A percentile compares a stretch with the other conserved stretches of the same genome.
Conservation (phyloP, 2,329 filamentous ascomycete genomes). For the Aspergillus vadensis region DNA sequence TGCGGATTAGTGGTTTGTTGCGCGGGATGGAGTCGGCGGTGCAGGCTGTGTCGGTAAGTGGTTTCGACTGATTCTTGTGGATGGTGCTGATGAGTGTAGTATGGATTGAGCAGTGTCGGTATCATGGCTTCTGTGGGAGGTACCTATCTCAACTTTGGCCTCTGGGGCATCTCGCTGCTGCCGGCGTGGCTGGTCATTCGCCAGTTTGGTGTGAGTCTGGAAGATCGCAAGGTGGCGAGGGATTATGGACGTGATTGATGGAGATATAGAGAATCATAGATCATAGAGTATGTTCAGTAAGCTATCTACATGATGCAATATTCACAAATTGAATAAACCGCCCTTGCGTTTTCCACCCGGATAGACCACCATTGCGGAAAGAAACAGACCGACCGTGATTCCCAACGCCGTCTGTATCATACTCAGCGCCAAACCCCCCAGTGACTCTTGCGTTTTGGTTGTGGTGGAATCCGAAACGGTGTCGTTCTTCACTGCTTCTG, state of each 20-base stretch:
- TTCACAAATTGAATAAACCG: conserved; percentile 38
- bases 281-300: not conserved
- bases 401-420: conserved; percentile 51
- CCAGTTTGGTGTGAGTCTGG: conserved; percentile 51
- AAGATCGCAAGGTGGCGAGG: conserved; percentile 32
- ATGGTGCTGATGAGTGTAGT: conserved; percentile 41
- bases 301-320: not conserved
- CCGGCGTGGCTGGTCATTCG: conserved; percentile 69
- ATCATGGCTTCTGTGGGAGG: conserved; percentile 67
- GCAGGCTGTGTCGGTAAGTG: conserved; percentile 65
- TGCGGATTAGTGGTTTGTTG: conserved; percentile 68
- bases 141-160: conserved; percentile 69
- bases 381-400: conserved; percentile 49
- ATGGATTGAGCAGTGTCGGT: conserved; percentile 64
- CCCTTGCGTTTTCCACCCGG: conserved; percentile 48
- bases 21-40: conserved; percentile 72
- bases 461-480: conserved; percentile 10
- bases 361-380: conserved; percentile 49
- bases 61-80: not conserved
- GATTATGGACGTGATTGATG: conserved; percentile 2
- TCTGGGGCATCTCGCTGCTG: conserved; percentile 65
- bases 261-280: not conserved
- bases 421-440: conserved; percentile 42
- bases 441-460: conserved; percentile 18
- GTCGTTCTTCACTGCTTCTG: conserved; percentile 51